Percentiles rank a stretch among this genome's conserved stretches.
These are phyloP conservation scores for Aureobasidium leucospermi DNA, from an alignment of 2,329 filamentous ascomycete genomes.

Conservation along the genomic window DNA sequence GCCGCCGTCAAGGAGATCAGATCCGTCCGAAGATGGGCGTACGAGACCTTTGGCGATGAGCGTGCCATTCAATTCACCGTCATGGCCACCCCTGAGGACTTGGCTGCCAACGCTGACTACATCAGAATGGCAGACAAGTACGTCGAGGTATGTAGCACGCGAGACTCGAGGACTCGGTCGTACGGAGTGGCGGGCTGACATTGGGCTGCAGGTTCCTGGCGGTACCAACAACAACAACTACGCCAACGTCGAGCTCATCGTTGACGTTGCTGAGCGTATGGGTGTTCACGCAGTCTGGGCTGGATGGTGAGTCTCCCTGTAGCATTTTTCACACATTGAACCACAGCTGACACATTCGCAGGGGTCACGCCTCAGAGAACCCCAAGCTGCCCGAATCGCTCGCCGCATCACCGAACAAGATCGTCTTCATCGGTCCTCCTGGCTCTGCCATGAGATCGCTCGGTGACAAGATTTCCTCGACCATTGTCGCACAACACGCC, in stretches of 20 bases:
- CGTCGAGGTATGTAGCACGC: conserved; percentile 58
- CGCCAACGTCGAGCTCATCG: conserved; percentile 97
- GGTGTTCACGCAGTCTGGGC: conserved; percentile 98
- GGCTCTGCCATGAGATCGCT: conserved; percentile 98
- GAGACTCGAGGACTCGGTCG: background rate
- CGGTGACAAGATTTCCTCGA: conserved; percentile 99
- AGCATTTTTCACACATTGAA: background rate
- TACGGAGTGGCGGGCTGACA: conserved; percentile 10
- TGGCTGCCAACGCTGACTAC: conserved; percentile 96
- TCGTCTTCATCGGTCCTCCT: conserved; percentile 96
- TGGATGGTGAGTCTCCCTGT: conserved; percentile 64
- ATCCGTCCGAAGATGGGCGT: conserved; percentile 99
- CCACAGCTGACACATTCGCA: conserved; percentile 31
- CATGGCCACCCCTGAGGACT: conserved; percentile 98
- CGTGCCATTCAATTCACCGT: conserved; percentile 98
- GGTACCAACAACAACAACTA: conserved; percentile 99
- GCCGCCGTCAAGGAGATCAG: conserved; percentile 98
- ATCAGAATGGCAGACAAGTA: conserved; percentile 99
- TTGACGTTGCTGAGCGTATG: conserved; percentile 98
- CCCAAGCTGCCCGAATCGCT: conserved; percentile 94
- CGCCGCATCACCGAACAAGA: conserved; percentile 94
- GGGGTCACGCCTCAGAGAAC: conserved; percentile 98
- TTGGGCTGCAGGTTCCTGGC: conserved; percentile 62
- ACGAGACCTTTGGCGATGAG: conserved; percentile 98
- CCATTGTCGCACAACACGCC: conserved; percentile 96